Conservation (phyloP, 1,284 basidiomycete species). For the Malassezia obtusa region DNA sequence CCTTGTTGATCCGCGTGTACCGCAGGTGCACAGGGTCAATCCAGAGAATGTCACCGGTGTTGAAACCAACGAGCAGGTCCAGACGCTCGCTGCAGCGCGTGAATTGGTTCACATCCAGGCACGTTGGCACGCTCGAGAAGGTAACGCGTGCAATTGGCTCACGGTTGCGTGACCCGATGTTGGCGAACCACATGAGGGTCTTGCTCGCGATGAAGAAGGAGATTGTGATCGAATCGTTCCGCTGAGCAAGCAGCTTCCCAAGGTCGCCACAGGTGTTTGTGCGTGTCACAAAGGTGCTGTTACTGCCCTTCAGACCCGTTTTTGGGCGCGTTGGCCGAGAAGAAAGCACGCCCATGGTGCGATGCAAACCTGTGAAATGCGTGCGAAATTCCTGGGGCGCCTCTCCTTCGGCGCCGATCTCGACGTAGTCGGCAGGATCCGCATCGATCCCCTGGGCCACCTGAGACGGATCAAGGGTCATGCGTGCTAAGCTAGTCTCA, state of each 20-base stretch:
- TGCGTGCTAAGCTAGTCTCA: neutral
- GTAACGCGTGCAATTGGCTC: constrained; percentile 67
- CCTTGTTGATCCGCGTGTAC: constrained; percentile 84
- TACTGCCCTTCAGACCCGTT: constrained; percentile 75
- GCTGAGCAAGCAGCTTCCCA: constrained; percentile 57
- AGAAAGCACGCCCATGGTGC: constrained; percentile 22
- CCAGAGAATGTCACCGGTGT: constrained; percentile 71
- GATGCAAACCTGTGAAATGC: neutral
- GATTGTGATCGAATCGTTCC: constrained; percentile 56
- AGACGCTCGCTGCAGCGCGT: constrained; percentile 68
- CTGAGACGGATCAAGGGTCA: constrained; percentile 8
- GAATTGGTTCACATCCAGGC: constrained; percentile 70
- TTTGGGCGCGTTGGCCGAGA: constrained; percentile 59
- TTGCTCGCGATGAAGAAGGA: constrained; percentile 35
- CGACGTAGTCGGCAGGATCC: constrained; percentile 12
- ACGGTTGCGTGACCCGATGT: constrained; percentile 24
- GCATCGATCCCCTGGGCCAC: constrained; percentile 39
- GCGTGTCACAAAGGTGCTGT: constrained; percentile 77
- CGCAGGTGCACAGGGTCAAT: constrained; percentile 70
- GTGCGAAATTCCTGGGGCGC: neutral
- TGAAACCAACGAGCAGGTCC: constrained; percentile 85
- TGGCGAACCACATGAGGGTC: constrained; percentile 32
- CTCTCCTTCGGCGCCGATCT: neutral
- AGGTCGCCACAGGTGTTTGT: constrained; percentile 69
- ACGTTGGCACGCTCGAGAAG: constrained; percentile 65